These are phyloP conservation scores for Solanum ossicruentum DNA, from an alignment of 257 asterid genomes.

Conservation along the genomic window DNA sequence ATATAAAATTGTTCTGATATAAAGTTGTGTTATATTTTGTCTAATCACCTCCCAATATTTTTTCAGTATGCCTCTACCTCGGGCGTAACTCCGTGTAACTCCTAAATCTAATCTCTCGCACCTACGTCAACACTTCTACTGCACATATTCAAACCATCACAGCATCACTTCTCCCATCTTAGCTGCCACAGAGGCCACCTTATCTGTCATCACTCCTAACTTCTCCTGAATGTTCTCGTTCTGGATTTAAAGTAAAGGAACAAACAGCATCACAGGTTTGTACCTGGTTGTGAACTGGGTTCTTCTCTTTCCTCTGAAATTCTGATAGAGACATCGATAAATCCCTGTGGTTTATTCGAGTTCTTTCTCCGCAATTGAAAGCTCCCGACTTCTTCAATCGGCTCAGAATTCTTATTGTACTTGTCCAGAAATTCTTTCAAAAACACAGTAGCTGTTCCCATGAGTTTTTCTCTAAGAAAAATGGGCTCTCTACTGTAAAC, in stretches of 20 bases:
- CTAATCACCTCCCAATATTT: too few species aligned
- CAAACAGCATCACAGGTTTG: not conserved
- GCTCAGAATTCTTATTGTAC: conserved; percentile 28
- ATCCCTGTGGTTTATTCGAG: conserved; percentile 58
- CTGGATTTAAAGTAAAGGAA: not conserved
- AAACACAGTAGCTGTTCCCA: conserved; percentile 55
- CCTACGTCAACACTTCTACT: too few species aligned
- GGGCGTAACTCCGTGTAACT: too few species aligned
- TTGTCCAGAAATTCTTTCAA: conserved; percentile 71
- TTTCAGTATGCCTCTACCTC: too few species aligned
- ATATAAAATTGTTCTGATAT: too few species aligned
- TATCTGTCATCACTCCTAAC: too few species aligned
- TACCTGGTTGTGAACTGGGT: conserved; percentile 26
- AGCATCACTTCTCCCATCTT: too few species aligned
- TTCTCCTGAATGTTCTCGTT: too few species aligned
- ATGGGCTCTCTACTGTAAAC: conserved; percentile 73
- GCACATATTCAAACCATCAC: too few species aligned
- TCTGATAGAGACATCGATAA: conserved; percentile 55
- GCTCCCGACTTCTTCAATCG: conserved; percentile 77
- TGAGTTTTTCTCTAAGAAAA: conserved; percentile 51
- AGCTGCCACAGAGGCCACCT: too few species aligned
- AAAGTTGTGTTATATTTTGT: too few species aligned
- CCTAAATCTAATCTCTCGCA: too few species aligned
- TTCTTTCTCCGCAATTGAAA: conserved; percentile 62
- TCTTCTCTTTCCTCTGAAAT: conserved; percentile 54